Base-by-base conservation (phyloP, 2,329 filamentous ascomycete genomes). In the Zasmidium cellare region DNA sequence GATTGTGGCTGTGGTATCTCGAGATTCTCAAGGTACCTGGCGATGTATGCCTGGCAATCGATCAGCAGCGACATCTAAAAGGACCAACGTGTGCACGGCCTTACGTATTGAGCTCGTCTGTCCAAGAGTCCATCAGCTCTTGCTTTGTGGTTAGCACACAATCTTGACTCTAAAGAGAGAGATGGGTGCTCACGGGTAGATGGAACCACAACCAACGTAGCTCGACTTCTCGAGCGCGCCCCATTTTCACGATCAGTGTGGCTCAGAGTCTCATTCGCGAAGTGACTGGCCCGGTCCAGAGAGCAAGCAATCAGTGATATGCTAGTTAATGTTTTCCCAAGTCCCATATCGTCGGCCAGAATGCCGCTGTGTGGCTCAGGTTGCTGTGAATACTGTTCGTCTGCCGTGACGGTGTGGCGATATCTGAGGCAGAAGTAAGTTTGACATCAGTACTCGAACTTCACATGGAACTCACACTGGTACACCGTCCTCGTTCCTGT, bases 131-230 rank as follows among this genome's bases (percentile, higher is more conserved):
- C 35, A 41, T 41, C 12, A 41, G 35, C 35, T 41, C 35, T 41
- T 6, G 16, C 11, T 41, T 14, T 3, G 12, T 3, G 5, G 7
- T 41, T 18, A 41, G 35, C 35, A 41, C 11, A 11, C 25, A 6
- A 28, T 28, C 11, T 41, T n/a, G 35, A n/a, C 7, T n/a, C n/a
- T 41, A 41, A 18, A 9, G 35, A 3, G 11, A 3, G n/a, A 9
- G 7, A n/a, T 41, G 3, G 35, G 12, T n/a, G 16, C 51, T 53
- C 35, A 55, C 52, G 52, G 48, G 52, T 55, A 16, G 52, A 55
- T 48, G 52, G 52, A 18, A 55, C 52, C 12, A 55, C 52, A 1
- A 55, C 52, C 20, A 55, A 23, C 48, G 52, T 55, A 22, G 52
- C 52, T 55, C 52, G 12, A 44, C 52, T 31, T 22, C 52, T 47